Evolutionary conservation across 1,284 basidiomycete species (phyloP).

Genomic region (Cryptococcus amylolentus): DNA sequence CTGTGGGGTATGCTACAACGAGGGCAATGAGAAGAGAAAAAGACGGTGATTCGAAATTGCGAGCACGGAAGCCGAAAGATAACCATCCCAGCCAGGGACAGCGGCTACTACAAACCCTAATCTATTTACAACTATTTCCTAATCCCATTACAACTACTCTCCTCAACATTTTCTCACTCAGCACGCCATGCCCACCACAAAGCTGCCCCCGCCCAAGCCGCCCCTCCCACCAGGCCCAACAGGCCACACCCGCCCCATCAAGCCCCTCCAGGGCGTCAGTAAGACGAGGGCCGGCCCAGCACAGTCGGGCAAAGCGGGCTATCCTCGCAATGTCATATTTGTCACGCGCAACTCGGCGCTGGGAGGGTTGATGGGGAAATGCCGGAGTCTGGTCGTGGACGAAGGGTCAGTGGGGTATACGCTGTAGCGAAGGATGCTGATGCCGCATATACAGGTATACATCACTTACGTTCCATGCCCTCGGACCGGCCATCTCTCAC

Average conservation of each 20-base stretch:
- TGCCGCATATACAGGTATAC: constrained; percentile 59
- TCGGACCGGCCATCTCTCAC: constrained; percentile 84
- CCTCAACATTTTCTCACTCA: neutral
- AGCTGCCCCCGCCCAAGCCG: constrained; percentile 11
- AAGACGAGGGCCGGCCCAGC: constrained; percentile 19
- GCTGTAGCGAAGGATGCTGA: neutral
- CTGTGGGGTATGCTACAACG: neutral
- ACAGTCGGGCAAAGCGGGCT: constrained; percentile 33
- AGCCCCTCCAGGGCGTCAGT: constrained; percentile 33
- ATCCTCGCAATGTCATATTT: constrained; percentile 71
- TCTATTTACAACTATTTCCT: neutral
- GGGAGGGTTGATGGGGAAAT: constrained; percentile 70
- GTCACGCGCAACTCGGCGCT: constrained; percentile 72
- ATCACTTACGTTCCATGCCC: constrained; percentile 69
- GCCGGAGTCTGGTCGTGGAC: constrained; percentile 68
- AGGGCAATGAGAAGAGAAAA: neutral
- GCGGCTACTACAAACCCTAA: neutral
- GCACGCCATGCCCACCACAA: neutral
- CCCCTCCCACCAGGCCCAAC: neutral
- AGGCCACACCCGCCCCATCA: constrained; percentile 21
- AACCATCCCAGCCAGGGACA: neutral
- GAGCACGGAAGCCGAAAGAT: neutral
- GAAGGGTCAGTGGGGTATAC: constrained; percentile 62
- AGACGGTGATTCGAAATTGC: neutral
- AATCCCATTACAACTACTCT: neutral